Evolutionary conservation across 495 filamentous ascomycete species (phyloP), one percentile per base, ranked within the genome.

Genomic region (Aspergillus coremiiformis): DNA sequence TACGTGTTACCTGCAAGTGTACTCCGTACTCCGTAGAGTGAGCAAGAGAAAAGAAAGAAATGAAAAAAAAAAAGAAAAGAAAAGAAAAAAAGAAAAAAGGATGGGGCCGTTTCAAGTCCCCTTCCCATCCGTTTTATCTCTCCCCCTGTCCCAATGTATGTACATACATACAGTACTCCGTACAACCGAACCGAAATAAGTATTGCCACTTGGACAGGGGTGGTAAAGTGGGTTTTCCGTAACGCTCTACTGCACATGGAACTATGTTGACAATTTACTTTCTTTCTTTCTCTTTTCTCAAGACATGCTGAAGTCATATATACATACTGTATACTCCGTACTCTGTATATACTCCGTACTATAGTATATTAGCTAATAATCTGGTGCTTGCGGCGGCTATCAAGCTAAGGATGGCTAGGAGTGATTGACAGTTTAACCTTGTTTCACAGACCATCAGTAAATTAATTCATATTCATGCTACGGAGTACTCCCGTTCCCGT

Each of bases 81-180:
- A 27, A 27, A 46, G 17, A 21, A 10, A 21, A 22, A 24, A 15
- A 27, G 24, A 11, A 24, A 19, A 17, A 46, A 15, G 2, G 43
- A 53, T 39, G 12, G 19, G 27, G 24, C 23, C 24, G 30, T 45
- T 27, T 39, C 30, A 27, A 44, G 51, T 47, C 20, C 30, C 44
- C 26, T 53, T 47, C 20, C 30, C 44, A 23, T 53, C 39, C 19
- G 27, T 35, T 29, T 20, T 54, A n/a, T n/a, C n/a, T 33, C 45
- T 50, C 49, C 52, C 32, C 32, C 32, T 35, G 32, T 35, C 11
- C 32, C 32, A 35, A 10, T 35, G n/a, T n/a, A n/a, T n/a, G n/a
- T n/a, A n/a, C n/a, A n/a, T n/a, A n/a, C n/a, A n/a, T n/a, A n/a
- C n/a, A n/a, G n/a, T 27, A 27, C 24, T 4, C 24, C 8, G 32